Conservation (phyloP, 495 filamentous ascomycete genomes). For the Saxispiralis lemnorum region DNA sequence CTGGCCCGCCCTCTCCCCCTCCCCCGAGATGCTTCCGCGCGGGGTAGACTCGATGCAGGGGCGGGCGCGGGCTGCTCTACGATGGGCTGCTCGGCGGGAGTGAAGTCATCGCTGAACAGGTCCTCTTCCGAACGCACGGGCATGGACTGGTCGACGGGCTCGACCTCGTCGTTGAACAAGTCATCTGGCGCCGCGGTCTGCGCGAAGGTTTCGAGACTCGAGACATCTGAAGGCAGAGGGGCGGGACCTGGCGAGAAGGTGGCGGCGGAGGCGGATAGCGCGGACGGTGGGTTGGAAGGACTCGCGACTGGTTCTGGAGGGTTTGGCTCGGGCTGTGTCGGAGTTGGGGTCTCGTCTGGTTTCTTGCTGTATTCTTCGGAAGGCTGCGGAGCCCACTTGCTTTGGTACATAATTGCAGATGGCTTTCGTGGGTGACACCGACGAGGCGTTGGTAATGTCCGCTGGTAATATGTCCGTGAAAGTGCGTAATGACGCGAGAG, state of each 20-base stretch:
- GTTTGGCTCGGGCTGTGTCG: background rate
- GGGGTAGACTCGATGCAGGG: background rate
- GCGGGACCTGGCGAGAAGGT: constrained; percentile 8
- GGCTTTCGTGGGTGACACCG: background rate
- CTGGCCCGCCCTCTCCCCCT: no score
- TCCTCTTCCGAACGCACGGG: constrained; percentile 51
- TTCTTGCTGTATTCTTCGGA: constrained; percentile 1
- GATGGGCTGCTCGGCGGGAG: constrained; percentile 34
- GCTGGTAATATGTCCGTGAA: no score
- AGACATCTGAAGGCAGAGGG: constrained; percentile 5
- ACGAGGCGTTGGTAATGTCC: no score
- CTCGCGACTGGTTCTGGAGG: background rate
- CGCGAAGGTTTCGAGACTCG: constrained; percentile 9
- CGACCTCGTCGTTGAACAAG: constrained; percentile 14
- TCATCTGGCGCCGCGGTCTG: constrained; percentile 11
- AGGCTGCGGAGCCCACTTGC: constrained; percentile 10
- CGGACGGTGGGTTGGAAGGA: background rate
- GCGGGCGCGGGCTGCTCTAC: constrained; percentile 14
- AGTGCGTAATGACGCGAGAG: no score
- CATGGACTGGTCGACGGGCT: constrained; percentile 10
- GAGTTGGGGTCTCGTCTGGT: background rate
- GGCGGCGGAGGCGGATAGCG: constrained; percentile 6
- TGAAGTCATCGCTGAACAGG: constrained; percentile 56
- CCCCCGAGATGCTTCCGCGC: no score
- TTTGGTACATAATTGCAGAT: constrained; percentile 8